Evolutionary conservation across 2,329 filamentous ascomycete genomes (phyloP), one percentile per base, ranked within the genome.

Genomic region (Curvularia verruculosa): DNA sequence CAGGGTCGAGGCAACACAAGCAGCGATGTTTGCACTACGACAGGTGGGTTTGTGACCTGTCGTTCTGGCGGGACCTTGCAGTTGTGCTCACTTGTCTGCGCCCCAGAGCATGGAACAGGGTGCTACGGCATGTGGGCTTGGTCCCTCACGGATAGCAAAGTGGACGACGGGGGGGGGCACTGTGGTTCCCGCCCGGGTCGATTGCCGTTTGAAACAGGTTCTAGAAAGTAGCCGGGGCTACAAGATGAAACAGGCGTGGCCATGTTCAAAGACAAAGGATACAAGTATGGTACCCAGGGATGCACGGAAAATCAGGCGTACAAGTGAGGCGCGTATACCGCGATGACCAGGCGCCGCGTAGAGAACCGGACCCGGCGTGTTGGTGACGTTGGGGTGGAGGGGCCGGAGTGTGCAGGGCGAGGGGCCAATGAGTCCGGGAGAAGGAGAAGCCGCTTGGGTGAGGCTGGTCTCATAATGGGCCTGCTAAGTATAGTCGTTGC

Each of bases 401-500:
- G 46, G 52, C 26, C 26, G 56, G 39, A 15, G 21, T n/a, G 15
- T 34, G 24, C 54, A 48, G 48, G 13, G 45, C 48, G 53, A 45
- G 59, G 31, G 49, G 61, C 69, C 69, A 73, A 74, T 74, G 23
- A 59, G 46, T 59, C 66, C 64, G 69, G 65, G 60, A 66, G 36
- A 49, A 57, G 53, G 31, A 29, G 50, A 52, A 68, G 59, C 71
- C 70, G 69, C 68, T 64, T 67, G 59, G n/a, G 58, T 37, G 53
- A 44, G 53, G 54, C 49, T 52, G 58, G 60, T 49, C 61, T 60
- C 47, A 64, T 57, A 58, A 60, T 58, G 64, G 64, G 58, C 47
- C 63, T 63, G 64, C 73, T 74, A 75, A 67, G 71, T 71, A 69
- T 71, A 71, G 72, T 60, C 62, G 71, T 70, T 65, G 69, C 69